Conservation (phyloP, 2,329 filamentous ascomycete genomes). For the Allantophomopsis lycopodina region DNA sequence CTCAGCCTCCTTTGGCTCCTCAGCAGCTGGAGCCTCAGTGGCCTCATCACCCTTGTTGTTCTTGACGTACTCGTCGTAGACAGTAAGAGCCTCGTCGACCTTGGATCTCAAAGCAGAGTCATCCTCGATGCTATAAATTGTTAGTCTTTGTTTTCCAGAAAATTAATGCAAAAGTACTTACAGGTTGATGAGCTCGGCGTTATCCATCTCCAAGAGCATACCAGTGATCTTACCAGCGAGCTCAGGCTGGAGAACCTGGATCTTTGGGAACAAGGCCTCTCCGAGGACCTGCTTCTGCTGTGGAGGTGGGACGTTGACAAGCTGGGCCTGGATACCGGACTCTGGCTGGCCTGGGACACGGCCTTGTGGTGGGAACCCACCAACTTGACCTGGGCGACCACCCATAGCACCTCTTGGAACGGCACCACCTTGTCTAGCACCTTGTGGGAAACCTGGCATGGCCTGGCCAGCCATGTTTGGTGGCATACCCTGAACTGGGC, state of each 20-base stretch:
- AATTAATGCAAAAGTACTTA: constrained; percentile 40
- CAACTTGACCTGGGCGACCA: constrained; percentile 20
- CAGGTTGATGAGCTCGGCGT: constrained; percentile 84
- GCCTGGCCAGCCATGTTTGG: constrained; percentile 52
- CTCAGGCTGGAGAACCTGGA: constrained; percentile 84
- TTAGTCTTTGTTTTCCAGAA: constrained; percentile 13
- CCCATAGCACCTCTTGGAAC: constrained; percentile 22
- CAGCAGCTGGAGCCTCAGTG: constrained; percentile 15
- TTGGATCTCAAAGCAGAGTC: constrained; percentile 81
- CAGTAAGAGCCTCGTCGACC: constrained; percentile 92
- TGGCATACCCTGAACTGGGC: constrained; percentile 54
- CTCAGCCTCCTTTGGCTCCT: constrained; percentile 34
- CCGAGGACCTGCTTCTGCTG: constrained; percentile 99
- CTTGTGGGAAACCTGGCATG: constrained; percentile 38
- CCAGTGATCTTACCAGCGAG: constrained; percentile 98
- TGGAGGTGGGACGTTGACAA: constrained; percentile 38
- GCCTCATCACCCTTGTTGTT: constrained; percentile 18
- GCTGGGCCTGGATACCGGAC: constrained; percentile 38
- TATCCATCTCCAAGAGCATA: constrained; percentile 99
- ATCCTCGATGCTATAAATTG: constrained; percentile 61
- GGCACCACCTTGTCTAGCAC: constrained; percentile 28
- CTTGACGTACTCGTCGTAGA: constrained; percentile 99
- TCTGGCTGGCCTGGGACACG: constrained; percentile 13
- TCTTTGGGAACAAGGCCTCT: constrained; percentile 98
- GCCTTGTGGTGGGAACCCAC: constrained; percentile 20